phyloP scores from a whole-genome alignment of 1,139 yeast species.

The Schwanniomyces etchellsii region DNA sequence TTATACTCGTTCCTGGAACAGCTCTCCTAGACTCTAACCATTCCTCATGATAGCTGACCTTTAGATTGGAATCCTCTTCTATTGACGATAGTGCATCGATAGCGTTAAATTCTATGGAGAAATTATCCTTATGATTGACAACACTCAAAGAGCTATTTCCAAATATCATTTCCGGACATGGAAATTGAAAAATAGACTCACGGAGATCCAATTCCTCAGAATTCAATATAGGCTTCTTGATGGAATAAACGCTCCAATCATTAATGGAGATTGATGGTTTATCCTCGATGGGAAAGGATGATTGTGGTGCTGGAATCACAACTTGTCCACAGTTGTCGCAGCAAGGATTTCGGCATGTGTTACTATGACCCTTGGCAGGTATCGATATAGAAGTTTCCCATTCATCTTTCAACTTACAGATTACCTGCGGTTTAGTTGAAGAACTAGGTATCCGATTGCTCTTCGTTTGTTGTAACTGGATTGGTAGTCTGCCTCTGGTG shows the following conservation, averaged over 20 bases:
- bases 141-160: conserved; percentile 76
- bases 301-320: conserved; percentile 67
- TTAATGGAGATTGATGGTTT: conserved; percentile 60
- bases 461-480: conserved; percentile 2
- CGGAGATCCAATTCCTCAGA: conserved; percentile 73
- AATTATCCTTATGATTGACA: conserved; percentile 32
- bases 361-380: conserved; percentile 29
- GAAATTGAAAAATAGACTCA: conserved; percentile 58
- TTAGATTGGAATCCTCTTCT: conserved; percentile 32
- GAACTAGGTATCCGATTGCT: conserved; percentile 1
- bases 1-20: conserved; percentile 13
- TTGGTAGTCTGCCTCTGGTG: conserved; percentile 32
- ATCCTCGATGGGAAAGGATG: conserved; percentile 57
- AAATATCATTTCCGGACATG: conserved; percentile 96
- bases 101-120: conserved; percentile 63
- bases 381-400: conserved; percentile 15
- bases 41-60: conserved; percentile 82
- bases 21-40: conserved; percentile 69
- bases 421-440: conserved; percentile 1
- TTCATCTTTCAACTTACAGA: conserved; percentile 2
- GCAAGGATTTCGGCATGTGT: conserved; percentile 43
- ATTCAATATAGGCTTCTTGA: conserved; percentile 71
- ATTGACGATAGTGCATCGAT: conserved; percentile 75
- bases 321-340: conserved; percentile 66
- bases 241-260: conserved; percentile 74